phyloP scores from a whole-genome alignment of 2,329 filamentous ascomycete genomes.

The Emmonsiellopsis sp. region DNA sequence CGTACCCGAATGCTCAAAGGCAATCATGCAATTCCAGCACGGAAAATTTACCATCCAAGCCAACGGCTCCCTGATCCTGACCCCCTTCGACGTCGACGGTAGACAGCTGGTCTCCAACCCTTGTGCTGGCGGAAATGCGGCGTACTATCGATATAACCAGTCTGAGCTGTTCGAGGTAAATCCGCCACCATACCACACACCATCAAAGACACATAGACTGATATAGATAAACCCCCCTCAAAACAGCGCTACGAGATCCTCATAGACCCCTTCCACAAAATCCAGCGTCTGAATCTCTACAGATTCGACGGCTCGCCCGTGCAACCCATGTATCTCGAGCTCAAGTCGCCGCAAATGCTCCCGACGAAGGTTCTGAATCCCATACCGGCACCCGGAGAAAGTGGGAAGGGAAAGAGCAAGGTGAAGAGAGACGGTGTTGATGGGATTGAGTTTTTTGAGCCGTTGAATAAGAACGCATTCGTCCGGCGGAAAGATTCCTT shows the following conservation, averaged over 20 bases:
- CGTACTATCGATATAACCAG: conserved; percentile 60
- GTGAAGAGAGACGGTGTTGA: conserved; percentile 23
- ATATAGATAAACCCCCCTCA: not conserved
- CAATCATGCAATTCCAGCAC: conserved; percentile 66
- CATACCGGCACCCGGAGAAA: conserved; percentile 23
- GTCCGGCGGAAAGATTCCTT: conserved; percentile 20
- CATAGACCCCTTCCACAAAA: conserved; percentile 53
- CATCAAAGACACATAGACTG: not conserved
- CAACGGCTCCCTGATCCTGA: conserved; percentile 52
- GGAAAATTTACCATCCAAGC: conserved; percentile 49
- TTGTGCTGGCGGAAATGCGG: conserved; percentile 45
- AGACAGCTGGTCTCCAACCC: conserved; percentile 58
- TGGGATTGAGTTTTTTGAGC: conserved; percentile 6
- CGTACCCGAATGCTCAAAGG: conserved; percentile 52
- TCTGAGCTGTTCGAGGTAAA: conserved; percentile 53
- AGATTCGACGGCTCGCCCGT: conserved; percentile 55
- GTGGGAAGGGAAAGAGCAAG: conserved; percentile 15
- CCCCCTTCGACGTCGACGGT: conserved; percentile 57
- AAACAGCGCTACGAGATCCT: conserved; percentile 34
- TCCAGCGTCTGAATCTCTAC: conserved; percentile 56
- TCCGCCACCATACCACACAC: not conserved
- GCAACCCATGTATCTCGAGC: conserved; percentile 59
- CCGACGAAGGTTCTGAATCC: conserved; percentile 60
- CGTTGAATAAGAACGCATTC: conserved; percentile 20
- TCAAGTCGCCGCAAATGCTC: conserved; percentile 57